Evolutionary conservation across 2,329 filamentous ascomycete genomes (phyloP).

Genomic region (Diaporthe sp.): DNA sequence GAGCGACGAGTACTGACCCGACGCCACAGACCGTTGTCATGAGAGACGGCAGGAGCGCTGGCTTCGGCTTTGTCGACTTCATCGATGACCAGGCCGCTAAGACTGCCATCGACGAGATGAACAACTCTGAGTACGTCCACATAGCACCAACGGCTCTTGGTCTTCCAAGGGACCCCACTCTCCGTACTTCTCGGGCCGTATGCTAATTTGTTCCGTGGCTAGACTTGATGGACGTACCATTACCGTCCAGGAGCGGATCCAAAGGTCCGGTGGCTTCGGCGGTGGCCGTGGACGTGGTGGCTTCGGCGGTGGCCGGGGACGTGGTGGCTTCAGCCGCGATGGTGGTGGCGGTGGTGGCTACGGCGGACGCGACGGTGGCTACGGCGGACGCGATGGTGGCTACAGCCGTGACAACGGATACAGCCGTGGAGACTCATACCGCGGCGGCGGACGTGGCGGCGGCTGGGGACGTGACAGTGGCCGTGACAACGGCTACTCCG

Average conservation of each 20-base stretch:
- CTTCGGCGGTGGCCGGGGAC: slow-evolving; percentile 11
- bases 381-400: slow-evolving; percentile 12
- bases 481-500: slow-evolving; percentile 23
- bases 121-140: slow-evolving; percentile 28
- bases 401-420: slow-evolving; percentile 17
- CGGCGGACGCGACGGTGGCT: neutral
- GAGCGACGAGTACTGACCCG: neutral
- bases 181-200: neutral
- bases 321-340: slow-evolving; percentile 10
- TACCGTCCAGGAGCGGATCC: slow-evolving; percentile 28
- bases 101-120: slow-evolving; percentile 28
- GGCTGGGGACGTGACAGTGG: slow-evolving; percentile 29
- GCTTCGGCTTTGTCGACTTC: slow-evolving; percentile 35
- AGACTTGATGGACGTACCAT: slow-evolving; percentile 36
- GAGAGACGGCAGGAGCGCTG: slow-evolving; percentile 32
- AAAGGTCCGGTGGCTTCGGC: slow-evolving; percentile 16
- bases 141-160: neutral
- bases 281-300: too few relatives aligned
- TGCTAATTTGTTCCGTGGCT: neutral
- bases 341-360: slow-evolving; percentile 6
- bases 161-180: neutral
- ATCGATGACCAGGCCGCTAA: slow-evolving; percentile 4
- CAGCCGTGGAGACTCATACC: slow-evolving; percentile 33
- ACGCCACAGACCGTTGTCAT: slow-evolving; percentile 31
- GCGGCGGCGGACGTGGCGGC: slow-evolving; percentile 34